Evolutionary conservation across 768 basidiomycete genomes (phyloP), one percentile per base, ranked within the genome.

Genomic region (Pleurotus pulmonarius): DNA sequence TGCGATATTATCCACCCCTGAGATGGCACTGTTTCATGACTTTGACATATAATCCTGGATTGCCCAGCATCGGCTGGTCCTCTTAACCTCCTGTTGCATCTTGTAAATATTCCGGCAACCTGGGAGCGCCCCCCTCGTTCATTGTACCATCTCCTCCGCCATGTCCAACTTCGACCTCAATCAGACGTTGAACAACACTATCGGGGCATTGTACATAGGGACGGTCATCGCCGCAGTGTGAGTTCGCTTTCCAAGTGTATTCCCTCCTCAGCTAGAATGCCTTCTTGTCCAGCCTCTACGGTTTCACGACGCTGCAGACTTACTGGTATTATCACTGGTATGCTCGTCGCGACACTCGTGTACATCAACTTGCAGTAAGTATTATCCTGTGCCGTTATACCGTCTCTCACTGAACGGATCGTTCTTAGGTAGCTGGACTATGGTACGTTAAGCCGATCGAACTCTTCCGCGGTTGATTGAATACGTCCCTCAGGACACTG

Each of bases 291-390:
- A 77, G 76, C 40, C 57, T 77, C 11, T 77, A 69, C 40, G 77
- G 77, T 16, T 65, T 75, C 49, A 76, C 70, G 1, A 69, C 69
- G 6, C 63, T 75, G 4, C 76, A 77, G 52, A 60, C 68, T 11
- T 74, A 73, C 56, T 68, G 67, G 64, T 78, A 76, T 59, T 78
- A 73, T 53, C 72, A 75, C 46, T 62, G 69, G 12, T 78, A 67
- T 61, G 63, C 64, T 16, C 45, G 40, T 15, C 64, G 66, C 13
- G 77, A 78, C 59, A 66, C 70, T 2, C 47, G 55, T 6, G 56
- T 74, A 20, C 71, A 79, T 61, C 74, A 71, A 59, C 62, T 48
- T 51, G 63, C 74, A n/a, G 76, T 75, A 48, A 56, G 71, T 63
- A 18, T 59, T 18, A 16, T 26, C 20, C 20, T 11, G 7, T 45